Evolutionary conservation across 768 basidiomycete genomes (phyloP).

Genomic region (Boletus eberwhitei): DNA sequence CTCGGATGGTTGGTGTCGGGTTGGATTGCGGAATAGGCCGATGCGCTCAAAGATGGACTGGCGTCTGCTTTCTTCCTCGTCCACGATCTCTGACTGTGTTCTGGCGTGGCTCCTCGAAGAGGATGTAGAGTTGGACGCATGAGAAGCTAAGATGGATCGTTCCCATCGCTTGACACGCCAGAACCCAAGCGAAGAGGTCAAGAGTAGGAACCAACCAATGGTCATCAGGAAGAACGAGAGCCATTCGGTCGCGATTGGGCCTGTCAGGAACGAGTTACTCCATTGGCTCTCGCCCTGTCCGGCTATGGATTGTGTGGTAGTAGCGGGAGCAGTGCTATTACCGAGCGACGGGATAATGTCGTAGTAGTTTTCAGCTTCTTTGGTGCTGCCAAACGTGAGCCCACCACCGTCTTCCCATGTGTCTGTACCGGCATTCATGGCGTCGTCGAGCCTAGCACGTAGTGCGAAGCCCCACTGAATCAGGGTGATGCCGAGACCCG

Average conservation of each 20-base stretch:
- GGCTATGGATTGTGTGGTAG: conserved; percentile 6
- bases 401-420: conserved; percentile 27
- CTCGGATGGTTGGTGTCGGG: conserved; percentile 12
- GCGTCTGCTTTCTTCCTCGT: conserved; percentile 24
- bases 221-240: conserved; percentile 94
- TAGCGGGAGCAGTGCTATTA: conserved; percentile 24
- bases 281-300: conserved; percentile 19
- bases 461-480: conserved; percentile 93
- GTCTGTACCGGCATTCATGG: conserved; percentile 31
- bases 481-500: conserved; percentile 92
- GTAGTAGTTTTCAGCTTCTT: conserved; percentile 47
- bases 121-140: conserved; percentile 27
- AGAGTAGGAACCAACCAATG: conserved; percentile 81
- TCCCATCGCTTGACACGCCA: conserved; percentile 93
- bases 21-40: conserved; percentile 15
- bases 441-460: conserved; percentile 50
- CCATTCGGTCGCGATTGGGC: conserved; percentile 87
- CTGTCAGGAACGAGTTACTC: conserved; percentile 43
- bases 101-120: conserved; percentile 34
- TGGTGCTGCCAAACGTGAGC: conserved; percentile 43
- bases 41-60: conserved; percentile 32
- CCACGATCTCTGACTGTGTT: conserved; percentile 26
- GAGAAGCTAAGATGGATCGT: conserved; percentile 62
- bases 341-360: conserved; percentile 25
- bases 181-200: conserved; percentile 87